These are phyloP conservation scores for Kurtzmaniella quercitrusa DNA, from an alignment of 1,139 yeast genomes.

Conservation along the genomic window DNA sequence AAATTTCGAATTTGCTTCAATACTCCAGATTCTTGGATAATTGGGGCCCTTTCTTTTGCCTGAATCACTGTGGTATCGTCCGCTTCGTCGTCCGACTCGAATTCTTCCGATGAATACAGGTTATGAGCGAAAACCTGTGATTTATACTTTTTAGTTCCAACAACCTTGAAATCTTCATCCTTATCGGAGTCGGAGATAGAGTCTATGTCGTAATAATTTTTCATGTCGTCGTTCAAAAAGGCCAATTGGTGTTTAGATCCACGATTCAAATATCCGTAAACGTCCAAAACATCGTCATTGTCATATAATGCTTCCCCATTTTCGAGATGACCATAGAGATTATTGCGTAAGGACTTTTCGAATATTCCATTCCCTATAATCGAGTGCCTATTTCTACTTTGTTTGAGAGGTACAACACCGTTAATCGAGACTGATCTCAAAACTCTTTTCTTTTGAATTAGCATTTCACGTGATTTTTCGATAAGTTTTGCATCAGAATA, in stretches of 20 bases:
- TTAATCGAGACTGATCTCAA: slow-evolving; percentile 43
- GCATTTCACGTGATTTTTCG: slow-evolving; percentile 36
- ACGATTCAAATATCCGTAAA: slow-evolving; percentile 33
- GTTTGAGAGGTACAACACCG: slow-evolving; percentile 20
- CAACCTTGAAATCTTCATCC: slow-evolving; percentile 7
- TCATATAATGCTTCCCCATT: slow-evolving; percentile 10
- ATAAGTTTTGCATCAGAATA: slow-evolving; percentile 55
- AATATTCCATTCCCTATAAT: slow-evolving; percentile 4
- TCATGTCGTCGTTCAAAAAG: slow-evolving; percentile 27
- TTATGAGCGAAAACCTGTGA: slow-evolving; percentile 29
- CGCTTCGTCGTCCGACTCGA: slow-evolving; percentile 12
- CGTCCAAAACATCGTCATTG: slow-evolving; percentile 18
- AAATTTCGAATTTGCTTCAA: slow-evolving; percentile 33
- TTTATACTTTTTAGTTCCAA: slow-evolving; percentile 27
- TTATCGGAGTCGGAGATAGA: slow-evolving; percentile 13
- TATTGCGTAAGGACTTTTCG: slow-evolving; percentile 3
- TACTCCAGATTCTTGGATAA: slow-evolving; percentile 21
- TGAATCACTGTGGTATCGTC: slow-evolving; percentile 9
- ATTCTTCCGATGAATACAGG: slow-evolving; percentile 14
- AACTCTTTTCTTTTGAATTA: slow-evolving; percentile 42
- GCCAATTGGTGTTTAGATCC: slow-evolving; percentile 25
- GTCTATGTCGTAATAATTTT: slow-evolving; percentile 15
- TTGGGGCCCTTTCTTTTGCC: slow-evolving; percentile 13
- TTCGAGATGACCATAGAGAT: slow-evolving; percentile 14
- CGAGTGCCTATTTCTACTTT: background rate